A percentile compares a stretch with the other conserved stretches of the same genome.
phyloP scores from a whole-genome alignment of 768 basidiomycete genomes.

The Suillus luteus region DNA sequence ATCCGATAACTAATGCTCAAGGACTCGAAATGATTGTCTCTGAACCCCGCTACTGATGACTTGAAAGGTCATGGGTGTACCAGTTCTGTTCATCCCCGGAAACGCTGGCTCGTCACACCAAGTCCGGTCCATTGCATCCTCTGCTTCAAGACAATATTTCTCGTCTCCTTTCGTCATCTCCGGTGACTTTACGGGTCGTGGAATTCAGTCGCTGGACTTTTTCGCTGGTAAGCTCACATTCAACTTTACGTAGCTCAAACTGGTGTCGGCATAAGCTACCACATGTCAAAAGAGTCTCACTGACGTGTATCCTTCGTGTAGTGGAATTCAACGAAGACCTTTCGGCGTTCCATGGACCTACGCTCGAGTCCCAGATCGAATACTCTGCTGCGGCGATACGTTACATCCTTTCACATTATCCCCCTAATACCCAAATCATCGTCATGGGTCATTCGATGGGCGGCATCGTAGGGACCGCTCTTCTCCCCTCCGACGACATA shows the following conservation, averaged over 20 bases:
- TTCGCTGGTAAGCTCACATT: conserved; percentile 65
- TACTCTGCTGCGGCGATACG: conserved; percentile 72
- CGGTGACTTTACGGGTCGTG: conserved; percentile 48
- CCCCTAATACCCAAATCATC: conserved; percentile 60
- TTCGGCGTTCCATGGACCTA: conserved; percentile 91
- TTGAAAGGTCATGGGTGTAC: conserved; percentile 51
- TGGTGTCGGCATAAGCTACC: neutral
- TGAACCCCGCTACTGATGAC: neutral
- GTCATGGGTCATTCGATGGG: conserved; percentile 98
- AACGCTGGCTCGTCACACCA: conserved; percentile 96
- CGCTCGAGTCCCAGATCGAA: conserved; percentile 76
- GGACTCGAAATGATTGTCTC: neutral
- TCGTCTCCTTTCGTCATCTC: conserved; percentile 58
- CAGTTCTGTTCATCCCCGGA: conserved; percentile 96
- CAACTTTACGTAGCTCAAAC: conserved; percentile 4
- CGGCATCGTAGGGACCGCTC: conserved; percentile 82
- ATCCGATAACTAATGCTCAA: conserved; percentile 12
- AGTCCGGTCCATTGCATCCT: conserved; percentile 92
- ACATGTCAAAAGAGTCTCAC: conserved; percentile 3
- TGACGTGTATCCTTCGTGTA: conserved; percentile 27
- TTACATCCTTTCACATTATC: conserved; percentile 81
- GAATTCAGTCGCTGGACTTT: conserved; percentile 70
- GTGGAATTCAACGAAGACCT: conserved; percentile 98
- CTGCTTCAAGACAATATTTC: conserved; percentile 81
- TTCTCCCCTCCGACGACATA: conserved; percentile 68